Evolutionary conservation across 2,329 filamentous ascomycete genomes (phyloP), one percentile per base, ranked within the genome.

Genomic region (Fusarium verrucosum): DNA sequence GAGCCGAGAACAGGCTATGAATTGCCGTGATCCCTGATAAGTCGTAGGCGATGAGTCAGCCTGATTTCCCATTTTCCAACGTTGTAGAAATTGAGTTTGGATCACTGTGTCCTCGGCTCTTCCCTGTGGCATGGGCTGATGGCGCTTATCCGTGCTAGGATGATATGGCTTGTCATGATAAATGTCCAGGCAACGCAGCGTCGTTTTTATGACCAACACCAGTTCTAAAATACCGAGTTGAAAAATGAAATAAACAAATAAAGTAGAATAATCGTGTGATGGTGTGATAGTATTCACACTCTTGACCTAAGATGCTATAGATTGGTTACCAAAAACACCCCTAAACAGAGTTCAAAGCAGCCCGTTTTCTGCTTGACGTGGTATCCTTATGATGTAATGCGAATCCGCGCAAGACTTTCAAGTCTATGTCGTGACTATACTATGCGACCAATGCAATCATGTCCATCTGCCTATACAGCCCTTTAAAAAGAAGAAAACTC

Each of bases 381-480:
- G 69, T 71, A 71, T 62, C 49, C 26, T 17, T 70, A 61, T 68
- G 43, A 57, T 61, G 56, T 55, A 70, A 70, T 59, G 38, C 55
- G 46, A 70, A 63, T 44, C 54, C 52, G 41, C 58, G 43, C 41
- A 50, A 66, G 43, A 61, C 56, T 49, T 47, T 17, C 43, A 37
- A 47, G 37, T 58, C 56, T 64, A 62, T 62, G 43, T 23, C 50
- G 32, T 58, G 41, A 43, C 37, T 56, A 55, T 44, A 23, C 47
- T 57, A 58, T 43, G 37, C 49, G 43, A 50, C 49, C 42, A 44
- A 54, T 63, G 57, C 53, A 58, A 65, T 61, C 51, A 66, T 59
- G 50, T 45, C 46, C 50, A 32, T 55, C 50, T 64, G 53, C 53
- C 41, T 28, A 45, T 58, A 53, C 44, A 59, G 58, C 40, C 54